Base-by-base conservation (phyloP, 805 yeast species). In the Yarrowia deformans region DNA sequence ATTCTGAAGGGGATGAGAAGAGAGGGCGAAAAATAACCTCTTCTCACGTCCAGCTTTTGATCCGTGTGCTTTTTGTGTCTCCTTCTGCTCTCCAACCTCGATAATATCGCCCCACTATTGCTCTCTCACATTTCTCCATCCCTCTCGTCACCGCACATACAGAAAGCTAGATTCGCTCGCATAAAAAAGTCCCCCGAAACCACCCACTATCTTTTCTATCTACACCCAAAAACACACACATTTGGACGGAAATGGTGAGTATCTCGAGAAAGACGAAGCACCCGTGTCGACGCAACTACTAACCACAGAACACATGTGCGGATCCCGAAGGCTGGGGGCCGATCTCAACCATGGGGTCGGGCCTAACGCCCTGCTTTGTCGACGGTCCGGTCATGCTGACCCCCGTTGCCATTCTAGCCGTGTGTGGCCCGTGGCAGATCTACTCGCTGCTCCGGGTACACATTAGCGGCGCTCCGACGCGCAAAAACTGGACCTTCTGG, bases 351-450 rank as follows among this genome's bases (percentile, higher is more conserved):
- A 69, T 55, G 23, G 72, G 70, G 45, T 74, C 71, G 61, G 75
- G 70, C 45, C 69, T 80, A 61, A 75, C 80, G 16, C 78, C 80
- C n/a, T 81, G 83, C 71, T 81, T 81, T 67, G 69, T 77, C 66
- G 79, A 79, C 14, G 83, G 81, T 18, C 72, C 74, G 5, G 70
- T 80, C 35, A 69, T 76, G 35, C 74, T 73, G 49, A 35, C 77
- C 16, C 77, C 79, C 18, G 74, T 75, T 12, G 14, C 76, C n/a
- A 55, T 80, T 7, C 50, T 76, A 32, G 55, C 79, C 13, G 42
- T 77, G 14, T 55, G 74, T 14, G 80, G 80, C 13, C n/a, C 73
- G 5, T 49, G 68, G 52, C 79, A 77, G 69, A 49, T 78, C n/a
- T 29, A 66, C 19, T 14, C 37, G 23, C 72, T 79, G 67, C 66